phyloP scores from a whole-genome alignment of 306 rosid genomes.

The Castanea crenata region DNA sequence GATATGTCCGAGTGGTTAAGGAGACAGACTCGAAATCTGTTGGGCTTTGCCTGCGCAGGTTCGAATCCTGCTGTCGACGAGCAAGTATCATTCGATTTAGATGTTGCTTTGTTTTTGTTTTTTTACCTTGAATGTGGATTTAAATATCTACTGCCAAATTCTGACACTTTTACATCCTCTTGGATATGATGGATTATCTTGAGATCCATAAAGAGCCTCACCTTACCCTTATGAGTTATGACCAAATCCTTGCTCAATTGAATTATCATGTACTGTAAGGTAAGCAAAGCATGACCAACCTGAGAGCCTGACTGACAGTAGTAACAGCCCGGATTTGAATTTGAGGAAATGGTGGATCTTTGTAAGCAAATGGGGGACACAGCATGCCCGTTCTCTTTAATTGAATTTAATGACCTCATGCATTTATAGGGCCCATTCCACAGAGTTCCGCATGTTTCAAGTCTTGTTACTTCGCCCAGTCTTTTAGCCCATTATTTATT shows the following conservation, averaged over 20 bases:
- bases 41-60: constrained; percentile 1
- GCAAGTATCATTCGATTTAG: background rate
- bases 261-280: no score
- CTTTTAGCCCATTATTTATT: background rate
- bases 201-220: no score
- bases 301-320: background rate
- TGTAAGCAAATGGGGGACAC: background rate
- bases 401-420: background rate
- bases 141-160: no score
- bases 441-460: background rate
- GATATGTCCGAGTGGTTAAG: constrained; percentile 1
- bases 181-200: no score
- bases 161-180: no score
- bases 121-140: background rate
- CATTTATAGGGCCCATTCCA: background rate
- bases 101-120: no score
- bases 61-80: background rate
- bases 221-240: no score
- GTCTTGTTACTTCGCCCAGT: background rate
- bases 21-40: background rate
- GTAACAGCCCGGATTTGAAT: background rate
- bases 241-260: no score
- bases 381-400: background rate
- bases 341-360: background rate
- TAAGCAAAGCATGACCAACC: background rate